Percentiles rank a stretch among this genome's conserved stretches.
These are phyloP conservation scores for Wilhelminamyces savonicus DNA, from an alignment of 805 yeast genomes.

Conservation along the genomic window DNA sequence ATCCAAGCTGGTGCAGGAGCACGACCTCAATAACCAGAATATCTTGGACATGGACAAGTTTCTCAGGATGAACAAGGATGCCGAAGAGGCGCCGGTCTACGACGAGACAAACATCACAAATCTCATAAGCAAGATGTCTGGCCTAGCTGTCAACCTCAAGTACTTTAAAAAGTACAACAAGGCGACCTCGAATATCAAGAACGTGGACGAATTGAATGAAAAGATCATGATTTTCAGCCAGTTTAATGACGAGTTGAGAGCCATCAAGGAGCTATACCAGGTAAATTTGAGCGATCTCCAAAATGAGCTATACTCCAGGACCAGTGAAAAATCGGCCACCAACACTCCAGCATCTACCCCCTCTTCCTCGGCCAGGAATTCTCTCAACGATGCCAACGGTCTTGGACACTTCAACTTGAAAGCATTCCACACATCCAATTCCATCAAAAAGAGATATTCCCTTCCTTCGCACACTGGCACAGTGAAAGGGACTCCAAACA, in stretches of 20 bases:
- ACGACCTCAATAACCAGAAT: constrained; percentile 9
- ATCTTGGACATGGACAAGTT: constrained; percentile 5
- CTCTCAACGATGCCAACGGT: constrained; percentile 5
- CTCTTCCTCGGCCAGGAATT: constrained; percentile 14
- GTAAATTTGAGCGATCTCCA: constrained; percentile 21
- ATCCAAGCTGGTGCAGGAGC: constrained; percentile 1
- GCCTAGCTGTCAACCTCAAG: constrained; percentile 27
- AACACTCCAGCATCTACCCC: constrained; percentile 6
- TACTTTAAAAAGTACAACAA: constrained; percentile 33
- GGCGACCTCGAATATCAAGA: constrained; percentile 17
- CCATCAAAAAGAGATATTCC: constrained; percentile 21
- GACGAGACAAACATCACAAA: constrained; percentile 13
- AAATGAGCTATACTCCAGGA: constrained; percentile 8
- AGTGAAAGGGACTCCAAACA: not conserved
- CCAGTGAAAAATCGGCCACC: constrained; percentile 1
- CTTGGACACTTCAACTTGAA: constrained; percentile 17
- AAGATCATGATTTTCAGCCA: constrained; percentile 30
- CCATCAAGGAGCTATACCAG: constrained; percentile 24
- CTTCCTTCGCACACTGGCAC: constrained; percentile 7
- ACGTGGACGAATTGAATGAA: constrained; percentile 29
- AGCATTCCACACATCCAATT: constrained; percentile 25
- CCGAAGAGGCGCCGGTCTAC: constrained; percentile 1
- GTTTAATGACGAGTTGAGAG: constrained; percentile 25
- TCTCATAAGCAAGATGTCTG: constrained; percentile 24
- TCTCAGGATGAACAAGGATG: not conserved